Evolutionary conservation across 768 basidiomycete species (phyloP).

Genomic region (Lactarius psammicola): DNA sequence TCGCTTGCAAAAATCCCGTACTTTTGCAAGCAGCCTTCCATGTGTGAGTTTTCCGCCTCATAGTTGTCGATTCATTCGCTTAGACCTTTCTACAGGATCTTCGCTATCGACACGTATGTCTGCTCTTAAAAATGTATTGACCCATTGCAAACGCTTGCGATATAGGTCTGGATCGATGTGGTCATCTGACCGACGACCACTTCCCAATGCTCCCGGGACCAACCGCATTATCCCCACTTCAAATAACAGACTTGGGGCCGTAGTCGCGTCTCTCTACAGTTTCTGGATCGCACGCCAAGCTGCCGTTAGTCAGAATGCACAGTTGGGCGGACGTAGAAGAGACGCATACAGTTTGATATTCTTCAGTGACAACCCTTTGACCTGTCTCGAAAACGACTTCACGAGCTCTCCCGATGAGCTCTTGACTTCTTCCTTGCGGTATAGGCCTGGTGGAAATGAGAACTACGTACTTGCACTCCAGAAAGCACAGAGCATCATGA

Average conservation of each 20-base stretch:
- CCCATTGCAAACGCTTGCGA: background rate
- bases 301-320: constrained; percentile 47
- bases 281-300: constrained; percentile 56
- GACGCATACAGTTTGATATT: constrained; percentile 57
- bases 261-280: constrained; percentile 50
- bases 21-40: constrained; percentile 54
- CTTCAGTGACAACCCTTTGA: constrained; percentile 37
- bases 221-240: constrained; percentile 37
- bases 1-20: constrained; percentile 52
- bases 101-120: constrained; percentile 49
- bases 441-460: constrained; percentile 40
- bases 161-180: constrained; percentile 53
- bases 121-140: too few relatives aligned
- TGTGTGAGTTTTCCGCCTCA: constrained; percentile 43
- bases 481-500: constrained; percentile 41
- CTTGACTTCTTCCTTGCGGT: constrained; percentile 39
- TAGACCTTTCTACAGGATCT: constrained; percentile 39
- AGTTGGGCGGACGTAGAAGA: constrained; percentile 35
- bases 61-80: background rate
- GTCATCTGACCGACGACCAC: constrained; percentile 41
- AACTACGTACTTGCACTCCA: constrained; percentile 44
- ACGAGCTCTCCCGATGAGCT: constrained; percentile 44
- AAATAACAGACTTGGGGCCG: constrained; percentile 55
- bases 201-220: constrained; percentile 43
- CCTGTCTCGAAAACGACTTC: constrained; percentile 46